Percentiles rank a stretch among this genome's conserved stretches.
These are phyloP conservation scores for Saccharomyces hybrid DNA, from an alignment of 1,139 yeast genomes.

Conservation along the genomic window DNA sequence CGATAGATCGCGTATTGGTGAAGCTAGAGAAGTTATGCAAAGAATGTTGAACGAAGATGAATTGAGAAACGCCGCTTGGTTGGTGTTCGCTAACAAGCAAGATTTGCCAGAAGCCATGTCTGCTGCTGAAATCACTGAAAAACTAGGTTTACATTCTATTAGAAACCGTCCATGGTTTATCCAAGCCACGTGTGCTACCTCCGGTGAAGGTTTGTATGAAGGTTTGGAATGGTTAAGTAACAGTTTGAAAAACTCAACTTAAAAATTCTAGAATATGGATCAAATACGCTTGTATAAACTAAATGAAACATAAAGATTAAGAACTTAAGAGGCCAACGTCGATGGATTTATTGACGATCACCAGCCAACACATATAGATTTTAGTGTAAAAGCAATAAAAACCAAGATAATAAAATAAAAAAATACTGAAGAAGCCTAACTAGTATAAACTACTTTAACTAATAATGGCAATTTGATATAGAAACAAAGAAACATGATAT, in stretches of 20 bases:
- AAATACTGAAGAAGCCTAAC: background rate
- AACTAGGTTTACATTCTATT: conserved; percentile 73
- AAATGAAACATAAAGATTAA: conserved; percentile 1
- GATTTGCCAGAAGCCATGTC: conserved; percentile 90
- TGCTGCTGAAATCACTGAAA: conserved; percentile 83
- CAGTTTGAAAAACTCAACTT: conserved; percentile 59
- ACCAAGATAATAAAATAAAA: background rate
- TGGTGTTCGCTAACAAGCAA: conserved; percentile 89
- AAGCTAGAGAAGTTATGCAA: conserved; percentile 89
- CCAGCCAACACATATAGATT: background rate
- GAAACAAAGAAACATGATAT: background rate
- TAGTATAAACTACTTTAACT: background rate
- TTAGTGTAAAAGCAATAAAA: background rate
- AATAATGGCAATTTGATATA: background rate
- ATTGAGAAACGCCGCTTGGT: conserved; percentile 80
- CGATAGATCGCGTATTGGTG: conserved; percentile 90
- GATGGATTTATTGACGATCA: background rate
- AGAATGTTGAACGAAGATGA: conserved; percentile 93
- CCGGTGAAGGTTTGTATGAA: conserved; percentile 87
- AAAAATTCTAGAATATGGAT: conserved; percentile 6
- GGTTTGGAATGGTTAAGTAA: conserved; percentile 88
- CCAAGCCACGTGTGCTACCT: conserved; percentile 83
- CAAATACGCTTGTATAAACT: background rate
- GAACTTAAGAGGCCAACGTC: background rate
- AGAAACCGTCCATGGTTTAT: conserved; percentile 89